Evolutionary conservation across 2,329 filamentous ascomycete genomes (phyloP).

Genomic region (Magnaporthiopsis incrustans): DNA sequence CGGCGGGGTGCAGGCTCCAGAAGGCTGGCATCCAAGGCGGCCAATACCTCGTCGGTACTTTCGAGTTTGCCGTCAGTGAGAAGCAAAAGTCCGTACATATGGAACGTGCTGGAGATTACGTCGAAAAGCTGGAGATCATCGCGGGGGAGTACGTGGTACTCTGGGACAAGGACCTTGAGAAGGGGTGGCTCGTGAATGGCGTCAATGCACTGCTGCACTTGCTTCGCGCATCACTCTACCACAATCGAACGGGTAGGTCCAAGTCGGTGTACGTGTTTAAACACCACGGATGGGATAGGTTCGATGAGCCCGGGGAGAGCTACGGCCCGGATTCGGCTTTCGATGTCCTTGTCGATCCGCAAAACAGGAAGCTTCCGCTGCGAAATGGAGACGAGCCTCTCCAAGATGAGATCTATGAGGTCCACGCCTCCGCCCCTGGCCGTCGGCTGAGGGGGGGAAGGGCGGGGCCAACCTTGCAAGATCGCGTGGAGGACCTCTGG

Average conservation of each 20-base stretch:
- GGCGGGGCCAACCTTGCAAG: background rate
- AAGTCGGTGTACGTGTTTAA: background rate
- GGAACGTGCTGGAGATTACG: constrained; percentile 2
- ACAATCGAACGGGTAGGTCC: background rate
- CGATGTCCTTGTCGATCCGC: background rate
- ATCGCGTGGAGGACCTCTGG: constrained; percentile 14
- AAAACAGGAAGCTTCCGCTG: background rate
- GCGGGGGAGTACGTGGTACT: constrained; percentile 15
- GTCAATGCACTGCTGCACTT: constrained; percentile 18
- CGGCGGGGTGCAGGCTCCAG: background rate
- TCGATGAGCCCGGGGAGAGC: background rate
- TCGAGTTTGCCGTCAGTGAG: background rate
- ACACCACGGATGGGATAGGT: background rate
- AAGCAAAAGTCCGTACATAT: background rate
- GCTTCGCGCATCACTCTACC: constrained; percentile 14
- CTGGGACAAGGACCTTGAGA: constrained; percentile 19
- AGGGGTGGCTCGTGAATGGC: constrained; percentile 22
- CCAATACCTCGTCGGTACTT: background rate
- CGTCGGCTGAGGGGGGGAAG: background rate
- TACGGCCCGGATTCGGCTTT: background rate
- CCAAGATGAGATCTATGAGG: background rate
- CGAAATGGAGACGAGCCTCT: background rate
- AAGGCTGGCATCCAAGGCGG: background rate
- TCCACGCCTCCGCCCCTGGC: background rate
- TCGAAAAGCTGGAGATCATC: constrained; percentile 13